A percentile compares a stretch with the other conserved stretches of the same genome.
Evolutionary conservation across 2,329 filamentous ascomycete genomes (phyloP).

Genomic region (Ophiostoma australiae): DNA sequence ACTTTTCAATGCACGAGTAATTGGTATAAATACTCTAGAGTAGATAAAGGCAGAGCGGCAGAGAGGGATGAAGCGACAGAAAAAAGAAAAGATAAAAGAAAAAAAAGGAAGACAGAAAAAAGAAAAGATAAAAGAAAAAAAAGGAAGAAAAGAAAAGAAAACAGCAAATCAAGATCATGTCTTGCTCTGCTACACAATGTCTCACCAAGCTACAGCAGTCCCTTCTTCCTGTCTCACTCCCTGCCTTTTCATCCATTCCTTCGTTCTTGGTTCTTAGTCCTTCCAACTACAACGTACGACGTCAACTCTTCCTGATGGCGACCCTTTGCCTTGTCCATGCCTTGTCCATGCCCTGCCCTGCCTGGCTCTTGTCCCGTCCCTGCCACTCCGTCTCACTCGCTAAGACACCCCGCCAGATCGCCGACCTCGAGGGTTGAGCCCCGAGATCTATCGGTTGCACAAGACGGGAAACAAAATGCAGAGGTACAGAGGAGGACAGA

Average conservation of each 20-base stretch:
- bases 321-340: background rate
- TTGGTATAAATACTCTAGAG: background rate
- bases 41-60: background rate
- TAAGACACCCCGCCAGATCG: constrained; percentile 9
- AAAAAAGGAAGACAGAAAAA: background rate
- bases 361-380: background rate
- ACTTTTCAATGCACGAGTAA: background rate
- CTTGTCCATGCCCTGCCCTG: background rate
- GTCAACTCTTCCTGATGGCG: background rate
- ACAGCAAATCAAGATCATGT: background rate
- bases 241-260: constrained; percentile 1
- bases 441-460: constrained; percentile 5
- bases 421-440: constrained; percentile 2
- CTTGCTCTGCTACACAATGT: constrained; percentile 7
- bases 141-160: background rate
- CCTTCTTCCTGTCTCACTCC: constrained; percentile 2
- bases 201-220: background rate
- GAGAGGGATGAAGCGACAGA: background rate
- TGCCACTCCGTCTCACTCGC: background rate
- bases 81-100: background rate
- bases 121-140: background rate
- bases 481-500: background rate
- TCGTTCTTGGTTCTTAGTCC: background rate
- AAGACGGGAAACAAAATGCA: background rate
- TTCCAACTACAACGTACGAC: background rate